Conservation (phyloP, 2,329 filamentous ascomycete species). For the Alternaria sp. region DNA sequence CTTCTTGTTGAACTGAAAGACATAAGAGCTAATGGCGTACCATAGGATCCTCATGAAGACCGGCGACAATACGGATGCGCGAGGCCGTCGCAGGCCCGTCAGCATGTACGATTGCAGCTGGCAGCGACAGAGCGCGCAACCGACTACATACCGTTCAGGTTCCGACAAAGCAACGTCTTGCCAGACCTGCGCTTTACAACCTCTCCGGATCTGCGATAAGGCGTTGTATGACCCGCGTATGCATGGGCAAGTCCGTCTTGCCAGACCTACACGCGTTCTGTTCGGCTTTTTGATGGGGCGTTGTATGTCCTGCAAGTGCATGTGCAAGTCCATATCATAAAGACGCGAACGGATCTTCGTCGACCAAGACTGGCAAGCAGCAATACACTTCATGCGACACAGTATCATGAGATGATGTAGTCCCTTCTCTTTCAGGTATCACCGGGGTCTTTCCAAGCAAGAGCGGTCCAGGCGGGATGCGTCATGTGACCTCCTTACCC, state of each 20-base stretch:
- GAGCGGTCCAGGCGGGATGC: background rate
- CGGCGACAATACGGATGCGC: background rate
- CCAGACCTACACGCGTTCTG: background rate
- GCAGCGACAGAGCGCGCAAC: background rate
- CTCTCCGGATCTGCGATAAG: too few relatives aligned
- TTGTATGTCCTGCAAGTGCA: background rate
- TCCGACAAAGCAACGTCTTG: background rate
- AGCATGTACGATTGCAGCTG: background rate
- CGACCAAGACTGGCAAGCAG: background rate
- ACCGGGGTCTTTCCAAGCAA: background rate
- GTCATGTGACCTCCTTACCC: background rate
- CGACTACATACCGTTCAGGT: background rate
- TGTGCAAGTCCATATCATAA: background rate
- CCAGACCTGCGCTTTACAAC: background rate
- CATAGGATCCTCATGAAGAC: background rate
- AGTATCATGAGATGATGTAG: background rate
- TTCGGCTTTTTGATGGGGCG: background rate
- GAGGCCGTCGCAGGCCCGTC: background rate
- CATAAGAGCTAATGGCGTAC: background rate
- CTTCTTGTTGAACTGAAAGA: background rate
- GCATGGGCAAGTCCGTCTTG: background rate
- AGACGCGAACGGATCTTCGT: background rate
- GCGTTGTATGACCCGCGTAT: too few relatives aligned
- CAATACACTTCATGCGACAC: background rate
- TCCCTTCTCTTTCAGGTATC: background rate